A percentile compares a stretch with the other conserved stretches of the same genome.
phyloP scores from a whole-genome alignment of 116 monocot genomes.

The Papilionanthe hybrid region DNA sequence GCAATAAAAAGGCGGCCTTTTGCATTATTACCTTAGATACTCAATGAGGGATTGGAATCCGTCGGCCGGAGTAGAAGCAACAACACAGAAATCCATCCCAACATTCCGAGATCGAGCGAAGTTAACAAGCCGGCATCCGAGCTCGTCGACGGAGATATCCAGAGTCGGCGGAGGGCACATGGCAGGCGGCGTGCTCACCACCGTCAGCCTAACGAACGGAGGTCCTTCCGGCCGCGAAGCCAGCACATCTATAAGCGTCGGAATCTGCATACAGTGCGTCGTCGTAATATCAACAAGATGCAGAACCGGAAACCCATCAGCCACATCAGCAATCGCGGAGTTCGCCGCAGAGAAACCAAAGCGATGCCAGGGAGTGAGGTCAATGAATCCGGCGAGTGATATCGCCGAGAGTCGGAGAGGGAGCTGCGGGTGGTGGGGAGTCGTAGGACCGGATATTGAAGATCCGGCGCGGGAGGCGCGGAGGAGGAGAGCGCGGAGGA shows the following conservation, averaged over 20 bases:
- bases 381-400: conserved; percentile 59
- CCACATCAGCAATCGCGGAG: conserved; percentile 56
- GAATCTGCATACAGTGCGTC: conserved; percentile 83
- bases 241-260: conserved; percentile 71
- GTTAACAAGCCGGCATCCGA: conserved; percentile 50
- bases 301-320: conserved; percentile 40
- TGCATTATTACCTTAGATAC: neutral
- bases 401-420: neutral
- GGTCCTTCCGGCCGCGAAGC: conserved; percentile 55
- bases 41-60: conserved; percentile 11
- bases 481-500: conserved; percentile 62
- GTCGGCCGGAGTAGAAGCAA: conserved; percentile 18
- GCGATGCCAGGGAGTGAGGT: conserved; percentile 81
- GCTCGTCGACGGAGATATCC: conserved; percentile 38
- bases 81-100: conserved; percentile 50
- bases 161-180: conserved; percentile 32
- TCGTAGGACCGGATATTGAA: neutral
- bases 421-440: neutral
- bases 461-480: conserved; percentile 30
- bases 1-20: no score
- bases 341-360: conserved; percentile 80
- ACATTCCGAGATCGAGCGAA: conserved; percentile 65
- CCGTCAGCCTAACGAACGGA: conserved; percentile 53
- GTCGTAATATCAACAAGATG: conserved; percentile 67
- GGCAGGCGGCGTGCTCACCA: conserved; percentile 9